Evolutionary conservation across 2,329 filamentous ascomycete species (phyloP).

Genomic region (Penicillium sclerotigenum): DNA sequence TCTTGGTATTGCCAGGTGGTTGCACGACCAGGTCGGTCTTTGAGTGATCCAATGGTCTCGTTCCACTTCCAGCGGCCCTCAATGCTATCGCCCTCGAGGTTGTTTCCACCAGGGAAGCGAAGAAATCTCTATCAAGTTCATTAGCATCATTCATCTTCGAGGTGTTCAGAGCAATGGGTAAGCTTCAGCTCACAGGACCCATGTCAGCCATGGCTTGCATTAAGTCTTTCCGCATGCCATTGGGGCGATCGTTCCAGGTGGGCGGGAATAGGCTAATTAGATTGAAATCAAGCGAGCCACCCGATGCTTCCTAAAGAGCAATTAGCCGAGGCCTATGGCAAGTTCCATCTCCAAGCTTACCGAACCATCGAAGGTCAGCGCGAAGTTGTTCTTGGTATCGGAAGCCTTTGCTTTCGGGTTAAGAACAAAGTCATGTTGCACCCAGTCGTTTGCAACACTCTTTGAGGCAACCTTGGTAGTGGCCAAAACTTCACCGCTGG

Average conservation of each 20-base stretch:
- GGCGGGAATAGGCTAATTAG: conserved; percentile 54
- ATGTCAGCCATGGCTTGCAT: conserved; percentile 41
- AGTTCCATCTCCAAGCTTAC: conserved; percentile 10
- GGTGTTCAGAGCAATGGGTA: not conserved
- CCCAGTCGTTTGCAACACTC: conserved; percentile 37
- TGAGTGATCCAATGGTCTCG: conserved; percentile 50
- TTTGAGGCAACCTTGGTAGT: conserved; percentile 32
- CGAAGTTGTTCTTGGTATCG: conserved; percentile 50
- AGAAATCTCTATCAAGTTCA: conserved; percentile 39
- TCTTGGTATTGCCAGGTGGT: conserved; percentile 47
- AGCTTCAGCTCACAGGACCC: conserved; percentile 17
- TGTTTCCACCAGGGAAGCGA: conserved; percentile 53
- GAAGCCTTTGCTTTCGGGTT: conserved; percentile 20
- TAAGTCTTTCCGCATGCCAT: conserved; percentile 51
- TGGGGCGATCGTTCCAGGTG: conserved; percentile 53
- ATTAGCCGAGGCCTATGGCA: not conserved
- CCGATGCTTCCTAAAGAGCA: conserved; percentile 31
- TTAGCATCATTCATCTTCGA: not conserved
- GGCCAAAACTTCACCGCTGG: conserved; percentile 39
- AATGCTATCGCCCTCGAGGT: conserved; percentile 44
- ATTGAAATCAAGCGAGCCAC: conserved; percentile 49
- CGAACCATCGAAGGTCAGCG: conserved; percentile 49
- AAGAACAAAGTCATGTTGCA: conserved; percentile 41
- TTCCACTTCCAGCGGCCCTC: conserved; percentile 51
- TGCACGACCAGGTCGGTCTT: conserved; percentile 44